Evolutionary conservation across 73 alveolate genomes (phyloP).

Genomic region (Uronychia setigera): DNA sequence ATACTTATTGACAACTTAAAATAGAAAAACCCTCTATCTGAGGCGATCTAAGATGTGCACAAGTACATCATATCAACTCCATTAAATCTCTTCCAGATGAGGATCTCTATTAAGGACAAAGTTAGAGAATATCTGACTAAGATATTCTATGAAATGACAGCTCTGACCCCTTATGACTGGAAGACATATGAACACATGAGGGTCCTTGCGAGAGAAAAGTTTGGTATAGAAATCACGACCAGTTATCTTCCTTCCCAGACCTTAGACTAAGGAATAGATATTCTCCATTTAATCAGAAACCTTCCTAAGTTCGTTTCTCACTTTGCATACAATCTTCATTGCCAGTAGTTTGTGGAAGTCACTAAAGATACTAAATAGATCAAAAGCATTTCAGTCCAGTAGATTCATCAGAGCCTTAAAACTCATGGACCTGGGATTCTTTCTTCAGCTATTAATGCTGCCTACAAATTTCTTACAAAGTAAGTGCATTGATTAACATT

Average conservation of each 20-base stretch:
- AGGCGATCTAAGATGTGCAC: slow-evolving; percentile 79
- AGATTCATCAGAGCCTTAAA: slow-evolving; percentile 89
- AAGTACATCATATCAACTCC: slow-evolving; percentile 85
- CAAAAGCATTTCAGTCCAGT: slow-evolving; percentile 83
- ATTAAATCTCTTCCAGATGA: slow-evolving; percentile 88
- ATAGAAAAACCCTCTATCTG: slow-evolving; percentile 88
- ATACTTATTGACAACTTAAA: slow-evolving; percentile 82
- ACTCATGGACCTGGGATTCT: slow-evolving; percentile 98
- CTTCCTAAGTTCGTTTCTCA: slow-evolving; percentile 81
- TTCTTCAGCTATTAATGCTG: slow-evolving; percentile 91
- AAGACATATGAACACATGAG: slow-evolving; percentile 98
- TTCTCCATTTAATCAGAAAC: slow-evolving; percentile 84
- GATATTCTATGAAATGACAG: slow-evolving; percentile 97
- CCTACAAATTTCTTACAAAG: slow-evolving; percentile 91
- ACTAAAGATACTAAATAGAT: slow-evolving; percentile 85
- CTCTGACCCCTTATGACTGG: slow-evolving; percentile 94
- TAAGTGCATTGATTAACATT: not conserved
- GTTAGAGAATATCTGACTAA: slow-evolving; percentile 88
- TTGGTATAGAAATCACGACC: slow-evolving; percentile 83
- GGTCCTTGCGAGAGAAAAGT: slow-evolving; percentile 92
- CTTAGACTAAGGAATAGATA: slow-evolving; percentile 96
- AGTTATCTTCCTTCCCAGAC: slow-evolving; percentile 94
- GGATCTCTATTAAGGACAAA: slow-evolving; percentile 86
- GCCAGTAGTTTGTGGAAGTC: slow-evolving; percentile 91
- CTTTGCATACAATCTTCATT: slow-evolving; percentile 94